Base-by-base conservation (phyloP, 1,284 basidiomycete species). In the Tilletiaria anomala region DNA sequence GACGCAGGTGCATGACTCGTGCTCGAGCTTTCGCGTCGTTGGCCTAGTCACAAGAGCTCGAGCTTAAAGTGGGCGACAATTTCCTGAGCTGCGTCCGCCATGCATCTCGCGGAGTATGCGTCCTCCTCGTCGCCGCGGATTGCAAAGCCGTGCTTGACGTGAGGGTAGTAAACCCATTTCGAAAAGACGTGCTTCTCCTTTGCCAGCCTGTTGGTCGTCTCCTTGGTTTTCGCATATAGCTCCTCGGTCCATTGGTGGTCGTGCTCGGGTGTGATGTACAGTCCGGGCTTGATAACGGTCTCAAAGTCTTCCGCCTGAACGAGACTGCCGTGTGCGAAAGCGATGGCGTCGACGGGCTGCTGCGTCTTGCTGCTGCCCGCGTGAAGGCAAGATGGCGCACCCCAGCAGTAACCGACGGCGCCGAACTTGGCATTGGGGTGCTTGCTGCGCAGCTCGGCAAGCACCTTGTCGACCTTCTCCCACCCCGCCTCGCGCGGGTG, bases 371-470 rank as follows among this genome's bases (percentile, higher is more conserved):
- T n/a, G n/a, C n/a, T n/a, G n/a, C n/a, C n/a, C n/a, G n/a, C n/a
- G n/a, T n/a, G n/a, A n/a, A n/a, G n/a, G n/a, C n/a, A n/a, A n/a
- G n/a, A 39, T 6, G 43, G 39, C 8, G 49, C 49, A 12, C 49
- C 49, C 49, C 49, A 51, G 40, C 47, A 51, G 35, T 35, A 51
- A 35, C 48, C 49, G 23, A 41, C 35, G 6, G 47, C 37, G 11
- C 37, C 43, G 15, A 51, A 20, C 35, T 35, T 32, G 15, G 39
- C 42, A 11, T 12, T 29, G 26, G 34, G 17, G 10, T 23, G n/a
- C 24, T 43, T 11, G 5, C 11, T 12, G 14, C 20, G 11, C 26
- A 44, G 32, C 1, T 38, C 37, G 10, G 31, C 19, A 17, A 48
- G 38, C 18, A 20, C 15, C 12, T n/a, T 11, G 8, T 24, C 19